Evolutionary conservation across 768 basidiomycete species (phyloP).

Genomic region (Galerina sulciceps): DNA sequence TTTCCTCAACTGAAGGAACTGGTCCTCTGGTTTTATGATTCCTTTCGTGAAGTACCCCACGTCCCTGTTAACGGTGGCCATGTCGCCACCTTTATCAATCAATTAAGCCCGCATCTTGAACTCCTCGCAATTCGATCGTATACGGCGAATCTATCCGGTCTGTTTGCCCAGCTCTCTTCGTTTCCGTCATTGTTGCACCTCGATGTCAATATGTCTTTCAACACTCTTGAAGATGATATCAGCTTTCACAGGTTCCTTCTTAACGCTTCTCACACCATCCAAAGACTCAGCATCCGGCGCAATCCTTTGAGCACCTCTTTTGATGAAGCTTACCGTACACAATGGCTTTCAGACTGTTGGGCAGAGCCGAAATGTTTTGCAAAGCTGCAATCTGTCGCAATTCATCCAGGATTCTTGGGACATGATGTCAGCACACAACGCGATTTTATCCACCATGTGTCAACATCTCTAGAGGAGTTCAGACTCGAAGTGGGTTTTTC

Average conservation of each 20-base stretch:
- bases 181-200: slow-evolving; percentile 1
- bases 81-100: slow-evolving; percentile 4
- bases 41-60: not conserved
- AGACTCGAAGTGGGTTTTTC: not conserved
- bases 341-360: not conserved
- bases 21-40: not conserved
- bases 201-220: not conserved
- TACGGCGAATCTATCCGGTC: slow-evolving; percentile 2
- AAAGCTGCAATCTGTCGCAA: too few relatives aligned
- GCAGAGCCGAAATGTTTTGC: not conserved
- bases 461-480: not conserved
- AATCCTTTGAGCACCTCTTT: not conserved
- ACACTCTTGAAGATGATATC: not conserved
- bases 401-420: too few relatives aligned
- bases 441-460: not conserved
- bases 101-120: slow-evolving; percentile 5
- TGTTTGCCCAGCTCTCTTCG: not conserved
- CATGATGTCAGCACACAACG: too few relatives aligned
- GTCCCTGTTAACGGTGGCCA: not conserved
- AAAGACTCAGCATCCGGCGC: not conserved
- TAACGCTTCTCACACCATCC: slow-evolving; percentile 1
- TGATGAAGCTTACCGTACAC: not conserved
- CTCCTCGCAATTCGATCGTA: not conserved
- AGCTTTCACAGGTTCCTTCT: slow-evolving; percentile 1
- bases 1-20: not conserved